phyloP scores from a whole-genome alignment of 352 stramenopile species.

The Globisporangium orthogonon region DNA sequence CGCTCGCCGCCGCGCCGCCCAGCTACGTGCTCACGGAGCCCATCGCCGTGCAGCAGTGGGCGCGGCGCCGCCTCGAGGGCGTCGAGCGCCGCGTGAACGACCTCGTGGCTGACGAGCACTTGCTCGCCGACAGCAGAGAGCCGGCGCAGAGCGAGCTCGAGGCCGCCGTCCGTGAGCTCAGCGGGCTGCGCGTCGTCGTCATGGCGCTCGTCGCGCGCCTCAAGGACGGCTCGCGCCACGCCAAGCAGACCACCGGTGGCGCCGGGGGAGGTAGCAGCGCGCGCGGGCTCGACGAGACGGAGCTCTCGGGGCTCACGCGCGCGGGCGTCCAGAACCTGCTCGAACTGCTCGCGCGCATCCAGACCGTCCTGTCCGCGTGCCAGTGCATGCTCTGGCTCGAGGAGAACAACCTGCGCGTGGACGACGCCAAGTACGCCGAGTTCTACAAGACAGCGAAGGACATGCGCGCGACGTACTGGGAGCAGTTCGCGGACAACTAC shows the following conservation, averaged over 20 bases:
- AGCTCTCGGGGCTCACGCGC: constrained; percentile 55
- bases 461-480: constrained; percentile 42
- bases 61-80: constrained; percentile 39
- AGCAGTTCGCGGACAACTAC: constrained; percentile 69
- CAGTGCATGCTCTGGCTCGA: constrained; percentile 67
- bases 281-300: constrained; percentile 51
- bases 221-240: constrained; percentile 51
- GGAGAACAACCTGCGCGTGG: constrained; percentile 39
- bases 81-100: constrained; percentile 53
- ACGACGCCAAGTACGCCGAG: constrained; percentile 41
- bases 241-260: constrained; percentile 25
- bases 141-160: constrained; percentile 33
- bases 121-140: constrained; percentile 20
- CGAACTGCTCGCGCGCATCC: constrained; percentile 57
- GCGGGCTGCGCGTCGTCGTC: constrained; percentile 54
- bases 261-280: constrained; percentile 3
- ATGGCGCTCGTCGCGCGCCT: constrained; percentile 66
- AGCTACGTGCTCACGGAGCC: constrained; percentile 75
- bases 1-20: constrained; percentile 18
- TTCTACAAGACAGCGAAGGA: constrained; percentile 65
- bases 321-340: constrained; percentile 63
- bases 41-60: constrained; percentile 79
- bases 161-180: constrained; percentile 46
- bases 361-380: constrained; percentile 43
- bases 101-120: constrained; percentile 42